Conservation (phyloP, 2,329 filamentous ascomycete species). For the Elsinoe fawcettii region DNA sequence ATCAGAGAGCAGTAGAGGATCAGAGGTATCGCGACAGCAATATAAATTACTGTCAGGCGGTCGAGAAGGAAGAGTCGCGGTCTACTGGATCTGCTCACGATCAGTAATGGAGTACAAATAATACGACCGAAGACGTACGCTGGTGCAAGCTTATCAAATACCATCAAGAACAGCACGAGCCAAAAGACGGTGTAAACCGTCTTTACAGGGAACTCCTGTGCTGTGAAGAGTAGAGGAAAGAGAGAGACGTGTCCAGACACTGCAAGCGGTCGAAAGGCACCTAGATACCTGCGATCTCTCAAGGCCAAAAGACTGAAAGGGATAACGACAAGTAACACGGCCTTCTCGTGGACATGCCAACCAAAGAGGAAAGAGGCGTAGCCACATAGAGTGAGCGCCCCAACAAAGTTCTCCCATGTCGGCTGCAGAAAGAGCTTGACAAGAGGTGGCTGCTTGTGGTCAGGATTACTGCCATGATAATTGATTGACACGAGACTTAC, state of each 20-base stretch:
- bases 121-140: conserved; percentile 42
- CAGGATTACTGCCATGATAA: not conserved
- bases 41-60: conserved; percentile 82
- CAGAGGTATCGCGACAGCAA: conserved; percentile 78
- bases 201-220: conserved; percentile 89
- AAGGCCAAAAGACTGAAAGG: conserved; percentile 91
- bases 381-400: conserved; percentile 82
- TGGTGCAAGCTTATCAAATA: conserved; percentile 80
- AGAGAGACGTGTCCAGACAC: conserved; percentile 92
- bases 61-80: conserved; percentile 85
- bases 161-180: conserved; percentile 76
- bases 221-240: conserved; percentile 87
- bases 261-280: conserved; percentile 83
- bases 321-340: conserved; percentile 85
- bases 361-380: conserved; percentile 96
- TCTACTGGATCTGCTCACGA: conserved; percentile 52
- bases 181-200: conserved; percentile 87
- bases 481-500: conserved; percentile 34
- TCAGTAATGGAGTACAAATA: conserved; percentile 11
- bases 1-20: conserved; percentile 81
- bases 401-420: conserved; percentile 83
- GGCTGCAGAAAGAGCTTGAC: conserved; percentile 73
- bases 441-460: conserved; percentile 54
- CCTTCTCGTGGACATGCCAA: conserved; percentile 98
- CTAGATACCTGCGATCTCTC: conserved; percentile 79